These are phyloP conservation scores for Hysterium pulicare DNA, from an alignment of 2,329 filamentous ascomycete genomes.

Conservation along the genomic window DNA sequence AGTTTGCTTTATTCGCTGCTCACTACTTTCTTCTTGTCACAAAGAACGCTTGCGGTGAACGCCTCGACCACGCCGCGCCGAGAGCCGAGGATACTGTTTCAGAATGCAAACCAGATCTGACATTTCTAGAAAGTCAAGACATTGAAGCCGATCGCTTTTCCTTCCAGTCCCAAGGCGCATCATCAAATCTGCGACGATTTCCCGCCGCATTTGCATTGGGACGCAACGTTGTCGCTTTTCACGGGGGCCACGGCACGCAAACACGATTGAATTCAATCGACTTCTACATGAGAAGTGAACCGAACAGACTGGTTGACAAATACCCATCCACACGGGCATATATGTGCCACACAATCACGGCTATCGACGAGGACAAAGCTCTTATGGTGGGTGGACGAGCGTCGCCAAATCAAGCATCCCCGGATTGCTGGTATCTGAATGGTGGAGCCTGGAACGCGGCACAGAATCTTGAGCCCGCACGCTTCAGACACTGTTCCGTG, in stretches of 20 bases:
- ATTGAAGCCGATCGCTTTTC: constrained; percentile 12
- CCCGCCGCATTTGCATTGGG: constrained; percentile 34
- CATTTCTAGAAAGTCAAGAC: not conserved
- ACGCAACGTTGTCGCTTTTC: constrained; percentile 32
- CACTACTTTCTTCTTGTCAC: constrained; percentile 82
- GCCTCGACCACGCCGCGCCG: not conserved
- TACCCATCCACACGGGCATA: constrained; percentile 30
- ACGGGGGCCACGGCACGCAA: constrained; percentile 48
- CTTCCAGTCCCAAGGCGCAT: constrained; percentile 8
- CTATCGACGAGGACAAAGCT: constrained; percentile 55
- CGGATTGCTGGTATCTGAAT: constrained; percentile 73
- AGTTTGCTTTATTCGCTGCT: constrained; percentile 77
- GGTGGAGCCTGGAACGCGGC: constrained; percentile 62
- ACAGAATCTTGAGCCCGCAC: constrained; percentile 63
- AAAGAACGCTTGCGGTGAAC: constrained; percentile 36
- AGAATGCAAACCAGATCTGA: not conserved
- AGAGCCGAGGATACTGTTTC: not conserved
- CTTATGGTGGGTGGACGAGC: constrained; percentile 73
- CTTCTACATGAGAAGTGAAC: constrained; percentile 24
- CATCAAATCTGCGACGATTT: constrained; percentile 36
- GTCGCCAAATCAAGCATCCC: constrained; percentile 67
- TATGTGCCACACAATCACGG: constrained; percentile 75
- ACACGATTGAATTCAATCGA: constrained; percentile 48
- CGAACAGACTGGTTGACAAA: constrained; percentile 17
- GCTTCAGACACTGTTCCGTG: constrained; percentile 72